Conservation (phyloP, 148 eudicot genomes). For the Suaeda aralocaspica region DNA sequence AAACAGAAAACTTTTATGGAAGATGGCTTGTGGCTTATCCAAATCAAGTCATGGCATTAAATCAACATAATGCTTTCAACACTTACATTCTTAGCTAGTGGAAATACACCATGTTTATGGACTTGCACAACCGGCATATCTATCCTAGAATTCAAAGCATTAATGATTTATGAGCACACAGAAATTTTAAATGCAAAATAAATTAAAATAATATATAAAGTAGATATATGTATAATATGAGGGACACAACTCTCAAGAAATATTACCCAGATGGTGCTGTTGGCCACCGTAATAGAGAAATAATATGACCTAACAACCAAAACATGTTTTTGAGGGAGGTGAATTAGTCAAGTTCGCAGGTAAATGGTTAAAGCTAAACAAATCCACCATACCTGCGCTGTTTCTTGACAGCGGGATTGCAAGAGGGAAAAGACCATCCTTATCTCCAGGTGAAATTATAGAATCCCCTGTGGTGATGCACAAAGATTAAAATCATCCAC, state of each 20-base stretch:
- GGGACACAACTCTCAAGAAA: neutral
- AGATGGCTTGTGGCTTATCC: neutral
- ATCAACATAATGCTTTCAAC: slow-evolving; percentile 13
- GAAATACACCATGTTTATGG: slow-evolving; percentile 79
- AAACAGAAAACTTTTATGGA: neutral
- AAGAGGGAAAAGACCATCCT: slow-evolving; percentile 78
- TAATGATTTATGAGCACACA: slow-evolving; percentile 5
- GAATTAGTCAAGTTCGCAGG: neutral
- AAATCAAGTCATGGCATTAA: neutral
- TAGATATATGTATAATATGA: slow-evolving; percentile 6
- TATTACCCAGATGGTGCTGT: slow-evolving; percentile 93
- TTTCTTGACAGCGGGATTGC: slow-evolving; percentile 74
- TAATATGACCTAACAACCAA: slow-evolving; percentile 48
- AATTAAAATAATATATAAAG: too few species aligned
- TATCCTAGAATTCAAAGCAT: slow-evolving; percentile 62
- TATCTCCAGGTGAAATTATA: slow-evolving; percentile 75
- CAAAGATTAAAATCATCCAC: neutral
- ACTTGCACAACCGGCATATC: slow-evolving; percentile 96
- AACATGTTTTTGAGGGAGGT: slow-evolving; percentile 14
- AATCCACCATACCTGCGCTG: slow-evolving; percentile 43
- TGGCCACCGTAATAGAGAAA: slow-evolving; percentile 92
- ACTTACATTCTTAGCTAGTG: slow-evolving; percentile 78
- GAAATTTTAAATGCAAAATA: slow-evolving; percentile 13
- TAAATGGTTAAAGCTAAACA: neutral
- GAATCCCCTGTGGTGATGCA: slow-evolving; percentile 52